These are phyloP conservation scores for Pyrenophora teres DNA, from an alignment of 2,329 filamentous ascomycete genomes.

Conservation along the genomic window DNA sequence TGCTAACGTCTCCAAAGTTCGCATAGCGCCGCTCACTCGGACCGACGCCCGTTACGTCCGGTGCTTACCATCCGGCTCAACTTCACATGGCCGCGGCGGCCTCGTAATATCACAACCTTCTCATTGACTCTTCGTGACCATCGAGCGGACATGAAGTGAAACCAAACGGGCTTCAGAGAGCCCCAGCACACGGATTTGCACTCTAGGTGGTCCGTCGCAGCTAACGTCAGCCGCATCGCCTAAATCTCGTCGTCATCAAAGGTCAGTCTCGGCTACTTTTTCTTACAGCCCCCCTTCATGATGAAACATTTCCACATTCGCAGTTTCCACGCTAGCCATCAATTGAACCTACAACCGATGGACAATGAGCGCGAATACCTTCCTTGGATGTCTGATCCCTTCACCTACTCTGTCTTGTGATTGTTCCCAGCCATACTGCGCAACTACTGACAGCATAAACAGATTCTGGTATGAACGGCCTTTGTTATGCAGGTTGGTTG, in stretches of 20 bases:
- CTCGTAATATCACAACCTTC: neutral
- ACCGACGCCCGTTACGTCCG: neutral
- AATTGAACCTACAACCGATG: conserved; percentile 65
- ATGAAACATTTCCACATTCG: conserved; percentile 82
- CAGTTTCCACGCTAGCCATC: conserved; percentile 85
- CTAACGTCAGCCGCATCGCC: neutral
- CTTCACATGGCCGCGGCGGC: neutral
- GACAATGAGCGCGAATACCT: conserved; percentile 69
- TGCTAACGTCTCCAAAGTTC: conserved; percentile 17
- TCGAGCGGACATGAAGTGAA: neutral
- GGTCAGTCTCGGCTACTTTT: conserved; percentile 40
- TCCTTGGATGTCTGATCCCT: conserved; percentile 76
- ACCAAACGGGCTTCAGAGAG: neutral
- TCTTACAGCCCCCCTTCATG: conserved; percentile 51
- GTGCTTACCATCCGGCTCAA: neutral
- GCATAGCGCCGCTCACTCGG: conserved; percentile 5
- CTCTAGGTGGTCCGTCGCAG: neutral
- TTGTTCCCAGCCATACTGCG: conserved; percentile 3
- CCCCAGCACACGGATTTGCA: neutral
- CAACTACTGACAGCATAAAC: conserved; percentile 25
- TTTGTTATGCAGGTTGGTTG: too few relatives aligned
- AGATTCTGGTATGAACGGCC: conserved; percentile 2
- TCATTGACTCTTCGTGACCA: neutral
- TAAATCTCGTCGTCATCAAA: neutral
- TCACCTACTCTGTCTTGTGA: conserved; percentile 9